Percentiles rank a stretch among this genome's conserved stretches.
phyloP scores from a whole-genome alignment of 108 stramenopile species.

The Pseudonitzschia multistriata region DNA sequence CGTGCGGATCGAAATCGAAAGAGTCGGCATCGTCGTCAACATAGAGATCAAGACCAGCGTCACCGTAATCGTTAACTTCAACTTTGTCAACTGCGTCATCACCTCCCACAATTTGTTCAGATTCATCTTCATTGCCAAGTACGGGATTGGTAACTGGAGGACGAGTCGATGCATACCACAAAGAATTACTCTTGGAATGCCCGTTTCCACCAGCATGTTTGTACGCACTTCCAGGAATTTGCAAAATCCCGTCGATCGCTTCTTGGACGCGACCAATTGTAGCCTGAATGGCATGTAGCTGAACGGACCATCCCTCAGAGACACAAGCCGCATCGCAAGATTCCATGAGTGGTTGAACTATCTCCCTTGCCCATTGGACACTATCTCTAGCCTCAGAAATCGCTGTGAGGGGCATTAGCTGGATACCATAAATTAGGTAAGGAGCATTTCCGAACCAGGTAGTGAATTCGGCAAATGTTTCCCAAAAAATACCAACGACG shows the following conservation, averaged over 20 bases:
- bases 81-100: background rate
- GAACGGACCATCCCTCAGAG: slow-evolving; percentile 60
- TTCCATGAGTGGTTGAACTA: slow-evolving; percentile 67
- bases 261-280: slow-evolving; percentile 64
- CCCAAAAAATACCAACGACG: slow-evolving; percentile 81
- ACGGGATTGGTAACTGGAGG: slow-evolving; percentile 11
- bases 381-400: slow-evolving; percentile 75
- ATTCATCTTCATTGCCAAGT: background rate
- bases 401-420: slow-evolving; percentile 80
- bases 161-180: slow-evolving; percentile 73
- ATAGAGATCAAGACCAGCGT: background rate
- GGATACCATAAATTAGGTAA: slow-evolving; percentile 69
- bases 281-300: slow-evolving; percentile 55
- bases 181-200: slow-evolving; percentile 61
- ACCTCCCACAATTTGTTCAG: background rate
- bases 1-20: background rate
- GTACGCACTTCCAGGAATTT: slow-evolving; percentile 47
- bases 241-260: slow-evolving; percentile 44
- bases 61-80: slow-evolving; percentile 4
- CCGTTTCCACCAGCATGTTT: slow-evolving; percentile 65
- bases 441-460: slow-evolving; percentile 72
- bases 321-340: slow-evolving; percentile 56
- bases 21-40: background rate
- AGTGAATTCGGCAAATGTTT: slow-evolving; percentile 52
- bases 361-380: slow-evolving; percentile 63